These are phyloP conservation scores for Tuber umbilicatum DNA, from an alignment of 495 filamentous ascomycete genomes.

Conservation along the genomic window DNA sequence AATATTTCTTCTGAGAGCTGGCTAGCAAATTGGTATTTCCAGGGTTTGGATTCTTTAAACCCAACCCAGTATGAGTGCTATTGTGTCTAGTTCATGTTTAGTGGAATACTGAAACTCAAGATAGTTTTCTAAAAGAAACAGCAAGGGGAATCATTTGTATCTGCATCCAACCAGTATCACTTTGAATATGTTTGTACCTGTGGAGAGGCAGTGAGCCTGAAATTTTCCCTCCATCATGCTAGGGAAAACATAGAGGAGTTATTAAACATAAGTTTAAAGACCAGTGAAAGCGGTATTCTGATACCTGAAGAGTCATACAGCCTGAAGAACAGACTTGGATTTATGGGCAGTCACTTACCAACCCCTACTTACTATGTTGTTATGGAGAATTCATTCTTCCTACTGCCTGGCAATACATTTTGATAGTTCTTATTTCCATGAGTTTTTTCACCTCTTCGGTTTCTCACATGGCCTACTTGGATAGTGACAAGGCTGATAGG, in stretches of 20 bases:
- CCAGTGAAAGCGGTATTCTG: background rate
- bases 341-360: background rate
- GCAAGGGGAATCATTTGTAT: background rate
- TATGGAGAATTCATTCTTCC: no score
- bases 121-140: background rate
- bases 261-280: background rate
- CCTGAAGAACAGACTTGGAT: background rate
- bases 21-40: background rate
- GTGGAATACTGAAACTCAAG: background rate
- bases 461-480: no score
- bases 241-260: background rate
- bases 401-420: no score
- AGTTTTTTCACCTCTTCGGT: no score
- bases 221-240: background rate
- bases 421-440: no score
- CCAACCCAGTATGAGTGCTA: background rate
- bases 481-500: no score
- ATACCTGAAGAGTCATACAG: background rate
- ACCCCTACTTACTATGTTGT: no score
- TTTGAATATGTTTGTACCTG: background rate
- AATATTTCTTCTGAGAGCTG: background rate
- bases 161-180: background rate
- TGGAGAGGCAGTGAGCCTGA: background rate
- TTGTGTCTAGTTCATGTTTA: background rate
- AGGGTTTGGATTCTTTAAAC: background rate